Evolutionary conservation across 805 yeast genomes (phyloP).

Genomic region (Sugiyamaella chiloensis): DNA sequence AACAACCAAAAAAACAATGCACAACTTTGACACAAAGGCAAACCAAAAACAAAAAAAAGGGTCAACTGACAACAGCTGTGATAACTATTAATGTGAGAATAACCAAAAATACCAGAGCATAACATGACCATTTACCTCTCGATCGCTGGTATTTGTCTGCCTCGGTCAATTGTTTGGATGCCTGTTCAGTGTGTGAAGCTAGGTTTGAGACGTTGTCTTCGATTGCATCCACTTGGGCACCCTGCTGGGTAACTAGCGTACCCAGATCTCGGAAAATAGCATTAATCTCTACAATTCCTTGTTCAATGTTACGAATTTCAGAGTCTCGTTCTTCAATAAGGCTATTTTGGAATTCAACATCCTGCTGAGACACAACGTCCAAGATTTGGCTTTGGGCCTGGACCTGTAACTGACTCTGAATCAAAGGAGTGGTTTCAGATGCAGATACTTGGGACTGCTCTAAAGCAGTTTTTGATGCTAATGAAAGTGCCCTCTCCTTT

Average conservation of each 20-base stretch:
- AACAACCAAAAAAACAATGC: no score
- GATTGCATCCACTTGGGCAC: slow-evolving; percentile 75
- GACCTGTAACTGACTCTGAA: slow-evolving; percentile 21
- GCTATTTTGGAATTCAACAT: slow-evolving; percentile 29
- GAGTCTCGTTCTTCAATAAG: slow-evolving; percentile 65
- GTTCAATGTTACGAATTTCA: slow-evolving; percentile 68
- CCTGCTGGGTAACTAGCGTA: slow-evolving; percentile 76
- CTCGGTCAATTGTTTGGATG: slow-evolving; percentile 63
- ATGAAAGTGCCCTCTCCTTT: slow-evolving; percentile 32
- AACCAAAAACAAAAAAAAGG: no score
- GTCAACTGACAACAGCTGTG: slow-evolving; percentile 13
- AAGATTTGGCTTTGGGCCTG: slow-evolving; percentile 41
- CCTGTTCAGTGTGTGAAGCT: slow-evolving; percentile 63
- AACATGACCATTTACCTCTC: slow-evolving; percentile 71
- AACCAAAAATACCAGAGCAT: slow-evolving; percentile 57
- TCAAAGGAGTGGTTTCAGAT: slow-evolving; percentile 23
- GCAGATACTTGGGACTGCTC: slow-evolving; percentile 4
- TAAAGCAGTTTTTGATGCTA: slow-evolving; percentile 7
- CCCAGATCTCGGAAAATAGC: slow-evolving; percentile 81
- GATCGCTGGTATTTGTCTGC: slow-evolving; percentile 74
- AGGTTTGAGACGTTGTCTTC: slow-evolving; percentile 72
- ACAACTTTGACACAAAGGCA: no score
- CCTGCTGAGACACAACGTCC: slow-evolving; percentile 34
- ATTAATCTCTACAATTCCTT: slow-evolving; percentile 81
- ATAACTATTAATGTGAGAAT: slow-evolving; percentile 57